Evolutionary conservation across 441 rosid genomes (phyloP).

Genomic region (Syzygium malaccense): DNA sequence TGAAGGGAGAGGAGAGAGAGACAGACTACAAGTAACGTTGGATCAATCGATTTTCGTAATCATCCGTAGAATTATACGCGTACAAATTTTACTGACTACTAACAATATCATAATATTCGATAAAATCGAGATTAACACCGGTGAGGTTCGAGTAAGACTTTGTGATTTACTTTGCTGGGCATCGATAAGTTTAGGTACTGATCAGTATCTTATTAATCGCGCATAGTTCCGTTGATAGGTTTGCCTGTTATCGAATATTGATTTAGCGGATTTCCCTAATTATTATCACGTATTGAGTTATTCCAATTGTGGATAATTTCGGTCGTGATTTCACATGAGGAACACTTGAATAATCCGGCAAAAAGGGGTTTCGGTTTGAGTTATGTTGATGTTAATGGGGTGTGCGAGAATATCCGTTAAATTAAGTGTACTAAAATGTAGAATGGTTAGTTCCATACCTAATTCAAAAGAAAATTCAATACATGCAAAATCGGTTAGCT

Average conservation of each 20-base stretch:
- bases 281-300: background rate
- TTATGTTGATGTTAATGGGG: too few relatives aligned
- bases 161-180: background rate
- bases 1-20: background rate
- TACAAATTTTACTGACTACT: background rate
- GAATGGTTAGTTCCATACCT: background rate
- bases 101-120: background rate
- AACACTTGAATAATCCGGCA: background rate
- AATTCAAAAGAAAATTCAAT: background rate
- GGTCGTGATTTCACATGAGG: background rate
- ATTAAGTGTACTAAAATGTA: background rate
- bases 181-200: background rate
- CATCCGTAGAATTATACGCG: background rate
- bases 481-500: accelerated
- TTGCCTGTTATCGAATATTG: background rate
- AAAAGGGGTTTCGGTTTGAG: background rate
- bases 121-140: background rate
- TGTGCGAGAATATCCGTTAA: background rate
- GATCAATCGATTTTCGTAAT: background rate
- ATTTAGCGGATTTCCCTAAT: background rate
- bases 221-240: accelerated
- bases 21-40: background rate
- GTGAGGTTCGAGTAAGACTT: background rate
- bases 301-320: background rate
- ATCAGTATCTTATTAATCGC: too few relatives aligned